These are phyloP conservation scores for Solanum gandarillasii DNA, from an alignment of 257 asterid species.

Conservation along the genomic window DNA sequence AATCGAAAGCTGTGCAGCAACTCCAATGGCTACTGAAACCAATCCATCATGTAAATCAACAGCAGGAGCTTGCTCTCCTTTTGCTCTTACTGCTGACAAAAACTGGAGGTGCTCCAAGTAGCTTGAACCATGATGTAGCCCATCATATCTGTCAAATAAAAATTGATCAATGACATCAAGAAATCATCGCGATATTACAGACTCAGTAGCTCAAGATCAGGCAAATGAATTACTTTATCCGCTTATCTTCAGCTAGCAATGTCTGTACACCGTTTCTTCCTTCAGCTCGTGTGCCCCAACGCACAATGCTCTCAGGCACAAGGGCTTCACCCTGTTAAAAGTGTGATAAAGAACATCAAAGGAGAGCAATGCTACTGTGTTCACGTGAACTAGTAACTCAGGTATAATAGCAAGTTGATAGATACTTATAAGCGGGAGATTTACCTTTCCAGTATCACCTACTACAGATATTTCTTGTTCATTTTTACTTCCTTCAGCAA, in stretches of 20 bases:
- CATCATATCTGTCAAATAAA: conserved; percentile 48
- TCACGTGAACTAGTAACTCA: neutral
- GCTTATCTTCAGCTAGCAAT: conserved; percentile 50
- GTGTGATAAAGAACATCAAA: neutral
- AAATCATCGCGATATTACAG: neutral
- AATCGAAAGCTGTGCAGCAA: conserved; percentile 83
- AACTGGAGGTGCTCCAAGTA: conserved; percentile 80
- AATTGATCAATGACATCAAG: neutral
- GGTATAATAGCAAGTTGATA: neutral
- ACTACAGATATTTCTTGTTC: conserved; percentile 94
- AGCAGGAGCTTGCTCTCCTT: conserved; percentile 50
- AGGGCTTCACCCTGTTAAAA: conserved; percentile 82
- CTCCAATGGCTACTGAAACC: conserved; percentile 91
- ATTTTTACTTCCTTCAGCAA: conserved; percentile 91
- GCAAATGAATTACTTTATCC: conserved; percentile 47
- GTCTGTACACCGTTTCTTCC: conserved; percentile 66
- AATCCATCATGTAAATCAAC: conserved; percentile 73
- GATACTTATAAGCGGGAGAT: neutral
- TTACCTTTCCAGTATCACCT: conserved; percentile 86
- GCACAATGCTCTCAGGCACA: conserved; percentile 76
- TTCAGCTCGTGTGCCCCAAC: conserved; percentile 58
- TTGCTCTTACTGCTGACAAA: conserved; percentile 49
- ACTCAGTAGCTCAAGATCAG: neutral
- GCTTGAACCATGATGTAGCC: conserved; percentile 96
- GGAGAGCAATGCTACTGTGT: neutral